phyloP scores from a whole-genome alignment of 1,284 basidiomycete genomes.

The Wolfiporia cocos region DNA sequence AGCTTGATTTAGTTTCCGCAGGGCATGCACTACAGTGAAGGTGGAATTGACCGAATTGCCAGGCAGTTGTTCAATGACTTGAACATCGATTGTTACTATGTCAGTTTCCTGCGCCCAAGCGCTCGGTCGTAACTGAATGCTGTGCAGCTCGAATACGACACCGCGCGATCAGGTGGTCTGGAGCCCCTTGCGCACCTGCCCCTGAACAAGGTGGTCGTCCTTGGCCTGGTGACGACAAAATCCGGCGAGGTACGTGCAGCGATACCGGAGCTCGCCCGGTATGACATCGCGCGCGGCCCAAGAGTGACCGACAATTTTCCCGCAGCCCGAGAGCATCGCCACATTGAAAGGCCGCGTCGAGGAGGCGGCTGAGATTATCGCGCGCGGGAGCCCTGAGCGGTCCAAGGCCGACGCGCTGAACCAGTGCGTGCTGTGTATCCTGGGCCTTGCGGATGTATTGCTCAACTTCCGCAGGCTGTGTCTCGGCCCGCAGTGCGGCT shows the following conservation, averaged over 20 bases:
- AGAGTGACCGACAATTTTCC: constrained; percentile 1
- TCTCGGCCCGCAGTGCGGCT: constrained; percentile 73
- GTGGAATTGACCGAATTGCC: constrained; percentile 70
- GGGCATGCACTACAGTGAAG: constrained; percentile 67
- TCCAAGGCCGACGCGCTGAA: constrained; percentile 46
- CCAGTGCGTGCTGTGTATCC: constrained; percentile 47
- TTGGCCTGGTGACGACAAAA: constrained; percentile 77
- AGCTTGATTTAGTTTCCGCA: too few relatives aligned
- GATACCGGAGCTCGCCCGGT: neutral
- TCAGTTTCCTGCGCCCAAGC: constrained; percentile 23
- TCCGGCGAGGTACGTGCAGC: constrained; percentile 39
- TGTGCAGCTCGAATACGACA: constrained; percentile 70
- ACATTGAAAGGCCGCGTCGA: constrained; percentile 52
- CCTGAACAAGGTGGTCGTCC: constrained; percentile 56
- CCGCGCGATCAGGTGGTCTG: constrained; percentile 63
- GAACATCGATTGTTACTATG: constrained; percentile 71
- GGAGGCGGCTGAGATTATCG: constrained; percentile 55
- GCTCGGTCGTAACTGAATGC: neutral
- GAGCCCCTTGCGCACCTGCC: constrained; percentile 63
- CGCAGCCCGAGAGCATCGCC: constrained; percentile 52
- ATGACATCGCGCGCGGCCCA: neutral
- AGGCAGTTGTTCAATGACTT: constrained; percentile 60
- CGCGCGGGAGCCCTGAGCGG: constrained; percentile 44
- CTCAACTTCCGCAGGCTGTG: constrained; percentile 38
- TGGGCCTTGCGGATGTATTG: constrained; percentile 1